These are phyloP conservation scores for Zymoseptoria crescenta DNA, from an alignment of 2,329 filamentous ascomycete species.

Conservation along the genomic window DNA sequence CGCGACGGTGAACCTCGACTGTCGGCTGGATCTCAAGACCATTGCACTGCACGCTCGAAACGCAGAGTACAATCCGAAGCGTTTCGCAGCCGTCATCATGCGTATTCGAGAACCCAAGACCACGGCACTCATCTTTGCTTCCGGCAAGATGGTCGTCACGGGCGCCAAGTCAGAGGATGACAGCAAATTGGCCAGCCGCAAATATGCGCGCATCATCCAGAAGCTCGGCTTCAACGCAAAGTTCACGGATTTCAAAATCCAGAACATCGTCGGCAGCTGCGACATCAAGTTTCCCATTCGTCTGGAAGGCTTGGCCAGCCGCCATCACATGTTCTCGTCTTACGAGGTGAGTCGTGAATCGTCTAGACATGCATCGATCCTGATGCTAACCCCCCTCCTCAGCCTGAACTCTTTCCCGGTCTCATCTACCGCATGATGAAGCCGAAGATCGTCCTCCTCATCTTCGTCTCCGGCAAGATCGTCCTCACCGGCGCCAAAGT, in stretches of 20 bases:
- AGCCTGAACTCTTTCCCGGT: conserved; percentile 91
- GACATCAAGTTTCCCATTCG: conserved; percentile 99
- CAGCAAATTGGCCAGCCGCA: conserved; percentile 90
- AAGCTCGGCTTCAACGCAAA: conserved; percentile 99
- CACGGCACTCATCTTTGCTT: conserved; percentile 94
- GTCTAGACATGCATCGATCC: not conserved
- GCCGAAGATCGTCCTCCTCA: conserved; percentile 90
- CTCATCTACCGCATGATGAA: conserved; percentile 99
- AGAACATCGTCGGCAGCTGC: conserved; percentile 97
- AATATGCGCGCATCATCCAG: conserved; percentile 98
- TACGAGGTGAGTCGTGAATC: conserved; percentile 56
- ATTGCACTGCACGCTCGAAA: conserved; percentile 97
- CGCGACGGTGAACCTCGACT: conserved; percentile 95
- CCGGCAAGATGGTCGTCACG: conserved; percentile 98
- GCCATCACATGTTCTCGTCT: conserved; percentile 98
- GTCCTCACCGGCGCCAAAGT: conserved; percentile 97
- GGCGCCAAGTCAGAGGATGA: conserved; percentile 97
- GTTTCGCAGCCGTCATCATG: conserved; percentile 59
- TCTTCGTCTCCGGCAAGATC: conserved; percentile 98
- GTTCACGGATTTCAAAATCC: conserved; percentile 99
- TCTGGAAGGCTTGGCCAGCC: conserved; percentile 86
- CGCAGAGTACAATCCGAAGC: conserved; percentile 95
- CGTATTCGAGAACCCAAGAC: conserved; percentile 99
- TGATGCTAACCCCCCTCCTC: not conserved
- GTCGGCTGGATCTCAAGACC: conserved; percentile 95